These are phyloP conservation scores for Daldinia bambusicola DNA, from an alignment of 495 filamentous ascomycete genomes.

Conservation along the genomic window DNA sequence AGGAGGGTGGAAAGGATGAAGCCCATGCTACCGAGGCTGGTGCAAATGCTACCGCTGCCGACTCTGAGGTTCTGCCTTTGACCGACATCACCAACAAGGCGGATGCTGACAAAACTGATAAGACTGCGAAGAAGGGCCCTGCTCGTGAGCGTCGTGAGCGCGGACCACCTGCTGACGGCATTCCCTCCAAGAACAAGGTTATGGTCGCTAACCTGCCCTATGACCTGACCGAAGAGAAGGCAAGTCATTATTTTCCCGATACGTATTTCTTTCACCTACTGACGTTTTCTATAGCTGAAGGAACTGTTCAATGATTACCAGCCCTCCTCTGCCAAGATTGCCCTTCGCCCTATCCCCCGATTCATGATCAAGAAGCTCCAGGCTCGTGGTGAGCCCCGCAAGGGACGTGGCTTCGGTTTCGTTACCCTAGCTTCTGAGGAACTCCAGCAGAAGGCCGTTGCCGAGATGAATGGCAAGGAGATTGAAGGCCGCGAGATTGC, in stretches of 20 bases:
- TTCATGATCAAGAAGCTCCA: conserved; percentile 99
- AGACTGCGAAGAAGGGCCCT: conserved; percentile 59
- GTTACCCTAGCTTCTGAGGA: conserved; percentile 96
- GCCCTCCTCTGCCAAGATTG: conserved; percentile 95
- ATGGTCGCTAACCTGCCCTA: conserved; percentile 99
- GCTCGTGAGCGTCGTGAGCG: conserved; percentile 78
- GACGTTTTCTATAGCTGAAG: conserved; percentile 77
- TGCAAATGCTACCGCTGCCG: conserved; percentile 57
- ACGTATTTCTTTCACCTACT: conserved; percentile 44
- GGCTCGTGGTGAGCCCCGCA: conserved; percentile 95
- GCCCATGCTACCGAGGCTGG: conserved; percentile 53
- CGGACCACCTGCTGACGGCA: conserved; percentile 95
- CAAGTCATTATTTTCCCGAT: conserved; percentile 48
- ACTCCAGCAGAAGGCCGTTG: conserved; percentile 93
- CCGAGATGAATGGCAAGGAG: conserved; percentile 98
- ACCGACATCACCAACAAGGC: conserved; percentile 65
- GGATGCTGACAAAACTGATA: conserved; percentile 54
- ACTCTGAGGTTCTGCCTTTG: conserved; percentile 61
- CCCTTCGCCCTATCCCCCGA: conserved; percentile 95
- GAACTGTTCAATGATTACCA: conserved; percentile 92
- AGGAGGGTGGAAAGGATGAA: conserved; percentile 63
- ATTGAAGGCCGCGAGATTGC: conserved; percentile 98
- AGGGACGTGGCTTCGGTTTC: conserved; percentile 99
- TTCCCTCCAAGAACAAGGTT: conserved; percentile 99
- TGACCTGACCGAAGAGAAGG: conserved; percentile 97